Evolutionary conservation across 352 stramenopile genomes (phyloP).

Genomic region (Globisporangium okanoganense): DNA sequence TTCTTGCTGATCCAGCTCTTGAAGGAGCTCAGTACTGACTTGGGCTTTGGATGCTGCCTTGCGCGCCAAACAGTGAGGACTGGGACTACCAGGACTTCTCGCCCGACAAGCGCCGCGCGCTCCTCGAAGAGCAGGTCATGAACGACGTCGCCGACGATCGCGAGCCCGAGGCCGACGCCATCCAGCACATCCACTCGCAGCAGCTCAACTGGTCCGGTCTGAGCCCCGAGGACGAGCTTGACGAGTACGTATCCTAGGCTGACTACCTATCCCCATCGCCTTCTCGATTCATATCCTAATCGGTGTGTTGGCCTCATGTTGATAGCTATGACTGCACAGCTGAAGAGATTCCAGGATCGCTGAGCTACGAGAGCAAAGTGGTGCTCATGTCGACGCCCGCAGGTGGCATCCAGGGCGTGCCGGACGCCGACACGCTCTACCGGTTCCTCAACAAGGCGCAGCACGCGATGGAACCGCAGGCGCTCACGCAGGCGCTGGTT

Average conservation of each 20-base stretch:
- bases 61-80: constrained; percentile 34
- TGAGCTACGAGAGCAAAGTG: constrained; percentile 43
- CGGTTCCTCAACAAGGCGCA: constrained; percentile 41
- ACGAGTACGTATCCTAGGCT: constrained; percentile 29
- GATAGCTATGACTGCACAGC: constrained; percentile 25
- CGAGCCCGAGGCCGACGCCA: constrained; percentile 26
- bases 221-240: constrained; percentile 40
- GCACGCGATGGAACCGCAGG: constrained; percentile 24
- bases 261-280: background rate
- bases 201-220: constrained; percentile 42
- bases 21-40: background rate
- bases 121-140: constrained; percentile 50
- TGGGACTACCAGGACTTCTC: constrained; percentile 75
- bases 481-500: constrained; percentile 29
- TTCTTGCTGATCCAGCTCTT: background rate
- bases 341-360: background rate
- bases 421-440: constrained; percentile 38
- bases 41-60: background rate
- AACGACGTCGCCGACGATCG: constrained; percentile 34
- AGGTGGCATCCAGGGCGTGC: constrained; percentile 50
- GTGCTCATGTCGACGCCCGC: constrained; percentile 42
- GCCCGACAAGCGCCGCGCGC: constrained; percentile 51
- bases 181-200: constrained; percentile 29
- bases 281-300: background rate
- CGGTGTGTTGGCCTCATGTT: no score